Percentiles rank a stretch among this genome's conserved stretches.
Conservation (phyloP, 2,329 filamentous ascomycete genomes). For the Sporothrix schenckii region DNA sequence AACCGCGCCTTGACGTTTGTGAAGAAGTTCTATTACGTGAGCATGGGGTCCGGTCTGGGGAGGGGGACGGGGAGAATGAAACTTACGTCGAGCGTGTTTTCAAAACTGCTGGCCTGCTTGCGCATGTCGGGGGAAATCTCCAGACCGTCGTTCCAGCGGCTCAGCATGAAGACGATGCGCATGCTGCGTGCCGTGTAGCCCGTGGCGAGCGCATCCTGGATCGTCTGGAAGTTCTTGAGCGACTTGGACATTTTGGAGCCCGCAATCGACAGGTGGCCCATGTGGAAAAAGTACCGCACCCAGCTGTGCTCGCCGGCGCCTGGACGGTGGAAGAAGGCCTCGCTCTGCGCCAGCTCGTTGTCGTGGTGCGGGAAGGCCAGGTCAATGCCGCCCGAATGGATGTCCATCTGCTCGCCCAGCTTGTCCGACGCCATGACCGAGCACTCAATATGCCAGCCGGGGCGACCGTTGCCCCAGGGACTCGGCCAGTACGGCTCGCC, state of each 20-base stretch:
- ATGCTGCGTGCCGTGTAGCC: conserved; percentile 68
- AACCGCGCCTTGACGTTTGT: conserved; percentile 36
- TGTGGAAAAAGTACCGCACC: conserved; percentile 76
- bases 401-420: conserved; percentile 67
- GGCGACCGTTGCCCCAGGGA: conserved; percentile 68
- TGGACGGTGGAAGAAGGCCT: conserved; percentile 63
- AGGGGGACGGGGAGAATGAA: too few relatives aligned
- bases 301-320: conserved; percentile 48
- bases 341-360: conserved; percentile 72
- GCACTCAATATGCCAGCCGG: conserved; percentile 77
- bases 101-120: conserved; percentile 62
- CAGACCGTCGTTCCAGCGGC: conserved; percentile 69
- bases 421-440: conserved; percentile 71
- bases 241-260: conserved; percentile 73
- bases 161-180: conserved; percentile 69
- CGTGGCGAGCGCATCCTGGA: conserved; percentile 63
- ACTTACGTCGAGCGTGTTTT: conserved; percentile 44
- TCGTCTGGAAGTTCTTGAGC: conserved; percentile 74
- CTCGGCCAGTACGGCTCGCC: conserved; percentile 57
- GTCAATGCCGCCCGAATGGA: conserved; percentile 73
- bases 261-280: conserved; percentile 58
- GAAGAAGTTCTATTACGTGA: conserved; percentile 35
- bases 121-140: conserved; percentile 70
- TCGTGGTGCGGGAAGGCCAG: conserved; percentile 53
- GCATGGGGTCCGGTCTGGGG: neutral